Evolutionary conservation across 2,329 filamentous ascomycete genomes (phyloP).

Genomic region (Rhexocercosporidium sp.): DNA sequence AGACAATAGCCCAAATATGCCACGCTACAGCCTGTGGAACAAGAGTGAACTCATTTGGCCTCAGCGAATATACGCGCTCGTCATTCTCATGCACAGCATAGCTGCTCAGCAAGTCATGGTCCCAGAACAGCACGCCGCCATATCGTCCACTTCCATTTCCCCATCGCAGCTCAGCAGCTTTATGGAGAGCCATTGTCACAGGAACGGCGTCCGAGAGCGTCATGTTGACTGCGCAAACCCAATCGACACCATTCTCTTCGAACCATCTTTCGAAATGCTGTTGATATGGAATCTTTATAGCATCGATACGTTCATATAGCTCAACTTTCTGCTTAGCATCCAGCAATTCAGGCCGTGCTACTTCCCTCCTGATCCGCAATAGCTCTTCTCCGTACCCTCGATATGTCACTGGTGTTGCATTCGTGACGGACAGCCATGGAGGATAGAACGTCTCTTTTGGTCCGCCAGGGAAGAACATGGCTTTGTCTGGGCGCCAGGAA

Average conservation of each 20-base stretch:
- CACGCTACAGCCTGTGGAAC: slow-evolving; percentile 13
- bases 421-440: not conserved
- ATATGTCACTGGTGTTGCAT: not conserved
- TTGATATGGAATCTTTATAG: not conserved
- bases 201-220: slow-evolving; percentile 6
- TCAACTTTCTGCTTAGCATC: not conserved
- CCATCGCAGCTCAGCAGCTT: slow-evolving; percentile 3
- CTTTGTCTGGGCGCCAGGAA: slow-evolving; percentile 14
- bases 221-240: slow-evolving; percentile 13
- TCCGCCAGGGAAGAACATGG: not conserved
- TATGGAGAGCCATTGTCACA: slow-evolving; percentile 4
- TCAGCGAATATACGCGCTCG: not conserved
- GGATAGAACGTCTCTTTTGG: slow-evolving; percentile 10
- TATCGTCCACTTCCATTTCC: not conserved
- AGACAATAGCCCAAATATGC: slow-evolving; percentile 10
- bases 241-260: slow-evolving; percentile 5
- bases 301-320: not conserved
- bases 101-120: slow-evolving; percentile 10
- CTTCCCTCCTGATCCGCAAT: not conserved
- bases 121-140: slow-evolving; percentile 9
- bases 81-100: slow-evolving; percentile 10
- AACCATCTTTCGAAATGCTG: slow-evolving; percentile 9
- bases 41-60: slow-evolving; percentile 5
- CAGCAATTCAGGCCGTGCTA: not conserved
- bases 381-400: slow-evolving; percentile 1